Evolutionary conservation across 768 basidiomycete genomes (phyloP).

Genomic region (Trichaptum fuscoviolaceum): DNA sequence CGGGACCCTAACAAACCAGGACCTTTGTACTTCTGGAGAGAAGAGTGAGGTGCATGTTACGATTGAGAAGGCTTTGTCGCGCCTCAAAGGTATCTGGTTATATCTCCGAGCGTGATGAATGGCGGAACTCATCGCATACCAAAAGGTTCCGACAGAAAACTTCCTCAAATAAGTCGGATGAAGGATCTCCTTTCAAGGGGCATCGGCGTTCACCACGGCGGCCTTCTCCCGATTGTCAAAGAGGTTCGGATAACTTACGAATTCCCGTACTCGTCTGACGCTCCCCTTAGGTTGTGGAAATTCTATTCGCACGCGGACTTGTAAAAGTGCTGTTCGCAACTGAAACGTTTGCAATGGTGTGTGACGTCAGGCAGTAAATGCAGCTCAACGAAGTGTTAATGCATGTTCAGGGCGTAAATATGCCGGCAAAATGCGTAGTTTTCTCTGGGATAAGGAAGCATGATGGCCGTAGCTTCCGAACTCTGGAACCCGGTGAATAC

Average conservation of each 20-base stretch:
- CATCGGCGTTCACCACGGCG: conserved; percentile 97
- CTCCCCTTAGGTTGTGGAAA: conserved; percentile 81
- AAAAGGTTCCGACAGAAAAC: conserved; percentile 80
- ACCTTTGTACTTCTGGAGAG: conserved; percentile 84
- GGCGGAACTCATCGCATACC: conserved; percentile 3
- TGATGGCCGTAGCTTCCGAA: conserved; percentile 88
- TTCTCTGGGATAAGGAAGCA: conserved; percentile 95
- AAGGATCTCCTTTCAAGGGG: conserved; percentile 85
- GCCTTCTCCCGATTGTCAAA: conserved; percentile 93
- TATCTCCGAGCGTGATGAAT: conserved; percentile 6
- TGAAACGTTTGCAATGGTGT: conserved; percentile 98
- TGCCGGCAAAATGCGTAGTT: conserved; percentile 97
- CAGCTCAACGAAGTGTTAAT: neutral
- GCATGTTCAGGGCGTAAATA: conserved; percentile 83
- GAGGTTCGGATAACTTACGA: conserved; percentile 50
- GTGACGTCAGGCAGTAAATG: conserved; percentile 14
- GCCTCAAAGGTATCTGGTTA: conserved; percentile 69
- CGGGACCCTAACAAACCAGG: conserved; percentile 76
- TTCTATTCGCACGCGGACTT: conserved; percentile 90
- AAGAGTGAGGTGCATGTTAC: conserved; percentile 97
- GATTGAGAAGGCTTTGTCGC: conserved; percentile 84
- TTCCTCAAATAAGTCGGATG: conserved; percentile 92
- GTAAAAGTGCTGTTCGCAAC: conserved; percentile 98
- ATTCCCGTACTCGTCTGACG: conserved; percentile 12
- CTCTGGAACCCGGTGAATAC: conserved; percentile 87